Conservation (phyloP, 768 basidiomycete species). For the Rhodotorula kratochvilovae region DNA sequence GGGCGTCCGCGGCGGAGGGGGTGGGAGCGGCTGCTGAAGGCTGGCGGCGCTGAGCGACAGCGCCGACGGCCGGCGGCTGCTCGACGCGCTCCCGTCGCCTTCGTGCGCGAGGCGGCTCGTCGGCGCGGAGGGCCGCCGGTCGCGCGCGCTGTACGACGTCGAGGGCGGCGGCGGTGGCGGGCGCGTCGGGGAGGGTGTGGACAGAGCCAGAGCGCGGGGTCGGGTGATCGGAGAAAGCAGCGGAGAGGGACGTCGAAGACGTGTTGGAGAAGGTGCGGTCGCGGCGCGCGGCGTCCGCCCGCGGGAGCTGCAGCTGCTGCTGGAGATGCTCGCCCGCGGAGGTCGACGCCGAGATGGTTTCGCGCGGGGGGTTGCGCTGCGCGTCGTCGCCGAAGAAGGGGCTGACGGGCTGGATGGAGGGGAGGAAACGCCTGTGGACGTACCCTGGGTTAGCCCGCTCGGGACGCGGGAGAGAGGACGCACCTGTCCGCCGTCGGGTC, state of each 20-base stretch:
- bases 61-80: background rate
- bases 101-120: background rate
- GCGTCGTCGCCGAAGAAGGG: constrained; percentile 8
- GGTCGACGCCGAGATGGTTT: background rate
- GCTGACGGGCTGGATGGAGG: constrained; percentile 22
- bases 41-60: background rate
- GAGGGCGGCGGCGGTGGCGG: background rate
- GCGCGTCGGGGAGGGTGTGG: background rate
- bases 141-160: background rate
- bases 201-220: background rate
- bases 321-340: constrained; percentile 11
- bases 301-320: constrained; percentile 13
- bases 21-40: background rate
- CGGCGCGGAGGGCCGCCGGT: constrained; percentile 4
- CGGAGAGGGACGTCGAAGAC: background rate
- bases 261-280: constrained; percentile 19
- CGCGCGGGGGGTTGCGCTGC: too few relatives aligned
- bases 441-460: background rate
- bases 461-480: too few relatives aligned
- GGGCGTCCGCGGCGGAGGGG: background rate
- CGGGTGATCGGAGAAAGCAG: background rate
- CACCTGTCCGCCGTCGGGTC: background rate
- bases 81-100: background rate
- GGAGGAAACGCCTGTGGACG: constrained; percentile 8
- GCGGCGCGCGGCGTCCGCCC: background rate